A percentile compares a stretch with the other conserved stretches of the same genome.
Evolutionary conservation across 2,329 filamentous ascomycete species (phyloP).

Genomic region (Aspergillus pseudotamarii): DNA sequence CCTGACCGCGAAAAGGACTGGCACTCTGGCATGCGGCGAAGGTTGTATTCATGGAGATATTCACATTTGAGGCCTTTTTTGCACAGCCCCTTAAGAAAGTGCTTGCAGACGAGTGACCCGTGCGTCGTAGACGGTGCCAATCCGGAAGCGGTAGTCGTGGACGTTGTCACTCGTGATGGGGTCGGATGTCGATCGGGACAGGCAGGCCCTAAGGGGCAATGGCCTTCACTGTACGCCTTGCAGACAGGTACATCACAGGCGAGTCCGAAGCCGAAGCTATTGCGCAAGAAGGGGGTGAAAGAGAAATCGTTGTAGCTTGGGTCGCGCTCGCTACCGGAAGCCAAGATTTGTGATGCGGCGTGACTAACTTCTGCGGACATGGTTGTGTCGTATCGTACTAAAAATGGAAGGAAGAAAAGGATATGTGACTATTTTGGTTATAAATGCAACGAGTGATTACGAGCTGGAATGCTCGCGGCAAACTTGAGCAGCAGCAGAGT

Average conservation of each 20-base stretch:
- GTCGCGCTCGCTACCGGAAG: slow-evolving; percentile 38
- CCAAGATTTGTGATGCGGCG: slow-evolving; percentile 38
- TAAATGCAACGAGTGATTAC: neutral
- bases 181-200: slow-evolving; percentile 82
- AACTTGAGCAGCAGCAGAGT: neutral
- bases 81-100: slow-evolving; percentile 95
- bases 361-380: slow-evolving; percentile 41
- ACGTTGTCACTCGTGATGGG: slow-evolving; percentile 47
- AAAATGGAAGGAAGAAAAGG: neutral
- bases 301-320: slow-evolving; percentile 67
- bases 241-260: slow-evolving; percentile 78
- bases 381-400: slow-evolving; percentile 1
- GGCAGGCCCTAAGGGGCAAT: slow-evolving; percentile 80
- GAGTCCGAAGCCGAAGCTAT: slow-evolving; percentile 82
- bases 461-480: neutral
- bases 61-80: slow-evolving; percentile 98
- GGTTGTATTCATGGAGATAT: slow-evolving; percentile 97
- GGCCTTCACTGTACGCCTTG: slow-evolving; percentile 80
- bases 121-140: slow-evolving; percentile 45
- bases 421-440: neutral
- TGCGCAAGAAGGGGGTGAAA: slow-evolving; percentile 82
- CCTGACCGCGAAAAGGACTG: slow-evolving; percentile 93
- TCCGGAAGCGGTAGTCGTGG: slow-evolving; percentile 46
- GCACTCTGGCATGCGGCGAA: slow-evolving; percentile 97
- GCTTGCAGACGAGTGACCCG: slow-evolving; percentile 85